Evolutionary conservation across 116 monocot genomes (phyloP), one percentile per base, ranked within the genome.

Genomic region (Papilionanthe hybrid): DNA sequence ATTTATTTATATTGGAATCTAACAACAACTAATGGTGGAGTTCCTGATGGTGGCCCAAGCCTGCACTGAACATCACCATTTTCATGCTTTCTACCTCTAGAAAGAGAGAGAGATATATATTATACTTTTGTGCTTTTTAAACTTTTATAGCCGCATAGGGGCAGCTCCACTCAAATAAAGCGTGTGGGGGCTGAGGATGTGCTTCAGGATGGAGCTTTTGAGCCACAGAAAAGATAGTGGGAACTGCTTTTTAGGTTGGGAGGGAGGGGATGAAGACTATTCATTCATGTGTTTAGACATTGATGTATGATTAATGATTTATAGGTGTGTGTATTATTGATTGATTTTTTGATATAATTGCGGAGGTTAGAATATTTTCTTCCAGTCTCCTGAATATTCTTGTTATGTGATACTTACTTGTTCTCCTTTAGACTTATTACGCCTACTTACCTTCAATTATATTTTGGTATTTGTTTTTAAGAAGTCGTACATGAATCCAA

Each of bases 181-280:
- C 73, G 27, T 69, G 68, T 47, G 48, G 79, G 32, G 79, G 20
- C 25, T 28, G 68, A 66, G 4, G 68, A 77, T 82, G 77, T 72
- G 42, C 19, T 79, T 66, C 60, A 77, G 85, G 73, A 56, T 75
- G 78, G 73, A 67, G 82, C 84, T 78, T 74, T 82, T 83, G 48
- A 78, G 78, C 85, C 82, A 78, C 47, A 77, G 81, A 42, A 79
- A 79, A 42, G 79, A 79, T 81, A 86, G 89, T 86, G 89, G 86
- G 89, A 86, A 76, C 83, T 84, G 76, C 89, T 89, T 89, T 89
- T 84, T 45, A 89, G 83, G 81, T 55, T 44, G 48, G 50, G 78
- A 28, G 57, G 55, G 72, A 29, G 20, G 44, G 73, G 19, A 73
- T 73, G n/a, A 20, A 63, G 63, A 23, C 25, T 37, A 37, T 37